These are phyloP conservation scores for Butyriboletus loyo DNA, from an alignment of 768 basidiomycete species.

Conservation along the genomic window DNA sequence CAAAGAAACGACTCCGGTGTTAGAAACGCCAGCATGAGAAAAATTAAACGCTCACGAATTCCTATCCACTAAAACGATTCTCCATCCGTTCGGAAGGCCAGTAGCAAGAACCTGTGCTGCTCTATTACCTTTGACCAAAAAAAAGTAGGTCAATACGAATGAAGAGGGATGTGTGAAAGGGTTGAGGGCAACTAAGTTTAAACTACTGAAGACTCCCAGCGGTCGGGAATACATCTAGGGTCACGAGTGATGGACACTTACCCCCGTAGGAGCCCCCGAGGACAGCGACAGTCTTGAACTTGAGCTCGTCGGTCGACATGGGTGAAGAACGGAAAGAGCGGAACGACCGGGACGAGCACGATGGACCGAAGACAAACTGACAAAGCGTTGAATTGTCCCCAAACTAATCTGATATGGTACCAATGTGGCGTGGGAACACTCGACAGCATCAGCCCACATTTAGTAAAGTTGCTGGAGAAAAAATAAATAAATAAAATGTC, in stretches of 20 bases:
- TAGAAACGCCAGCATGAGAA: background rate
- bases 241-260: constrained; percentile 14
- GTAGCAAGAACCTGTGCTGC: constrained; percentile 50
- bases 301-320: constrained; percentile 6
- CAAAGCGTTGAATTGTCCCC: background rate
- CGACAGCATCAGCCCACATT: too few species aligned
- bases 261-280: constrained; percentile 59
- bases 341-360: background rate
- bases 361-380: background rate
- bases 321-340: background rate
- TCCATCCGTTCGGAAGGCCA: constrained; percentile 49
- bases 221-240: background rate
- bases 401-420: constrained; percentile 4
- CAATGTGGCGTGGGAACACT: background rate
- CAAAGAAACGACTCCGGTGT: background rate
- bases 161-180: background rate
- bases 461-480: too few species aligned
- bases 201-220: background rate
- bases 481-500: background rate
- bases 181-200: background rate
- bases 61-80: constrained; percentile 55
- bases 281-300: constrained; percentile 44
- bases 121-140: constrained; percentile 37
- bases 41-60: constrained; percentile 45
- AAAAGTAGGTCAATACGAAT: background rate